A percentile compares a stretch with the other conserved stretches of the same genome.
Evolutionary conservation across 2,329 filamentous ascomycete species (phyloP).

Genomic region (Lasiodiplodia hormozganensis): DNA sequence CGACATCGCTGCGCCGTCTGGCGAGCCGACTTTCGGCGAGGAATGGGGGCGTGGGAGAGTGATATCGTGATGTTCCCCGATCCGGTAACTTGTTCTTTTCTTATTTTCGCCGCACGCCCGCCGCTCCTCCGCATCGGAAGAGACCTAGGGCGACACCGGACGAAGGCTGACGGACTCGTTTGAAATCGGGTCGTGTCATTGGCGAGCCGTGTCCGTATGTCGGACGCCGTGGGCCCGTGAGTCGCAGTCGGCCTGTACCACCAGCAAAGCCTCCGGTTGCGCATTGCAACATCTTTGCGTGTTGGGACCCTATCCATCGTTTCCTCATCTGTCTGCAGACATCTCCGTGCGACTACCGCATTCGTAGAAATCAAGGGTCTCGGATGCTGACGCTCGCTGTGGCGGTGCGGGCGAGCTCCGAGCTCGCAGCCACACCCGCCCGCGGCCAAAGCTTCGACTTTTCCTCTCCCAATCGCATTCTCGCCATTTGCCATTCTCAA

Average conservation of each 20-base stretch:
- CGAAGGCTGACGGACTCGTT: background rate
- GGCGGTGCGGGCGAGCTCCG: constrained; percentile 21
- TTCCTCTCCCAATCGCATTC: background rate
- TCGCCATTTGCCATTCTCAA: background rate
- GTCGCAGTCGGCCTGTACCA: background rate
- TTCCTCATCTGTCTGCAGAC: no score
- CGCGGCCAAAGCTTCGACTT: constrained; percentile 1
- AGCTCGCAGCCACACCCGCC: constrained; percentile 22
- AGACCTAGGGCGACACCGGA: background rate
- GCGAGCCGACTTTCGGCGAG: constrained; percentile 25
- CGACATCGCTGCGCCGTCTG: constrained; percentile 12
- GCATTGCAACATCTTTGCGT: no score
- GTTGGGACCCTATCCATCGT: no score
- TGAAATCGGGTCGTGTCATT: background rate
- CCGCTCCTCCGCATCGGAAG: background rate
- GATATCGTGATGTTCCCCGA: constrained; percentile 12
- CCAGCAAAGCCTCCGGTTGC: no score
- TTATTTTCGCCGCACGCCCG: background rate
- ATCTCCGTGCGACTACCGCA: no score
- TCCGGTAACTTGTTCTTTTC: background rate
- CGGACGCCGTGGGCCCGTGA: background rate
- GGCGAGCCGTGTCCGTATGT: background rate
- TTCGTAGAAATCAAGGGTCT: no score
- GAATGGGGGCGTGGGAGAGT: background rate
- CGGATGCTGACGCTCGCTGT: background rate